phyloP scores from a whole-genome alignment of 352 stramenopile species.

The Globisporangium lucens region DNA sequence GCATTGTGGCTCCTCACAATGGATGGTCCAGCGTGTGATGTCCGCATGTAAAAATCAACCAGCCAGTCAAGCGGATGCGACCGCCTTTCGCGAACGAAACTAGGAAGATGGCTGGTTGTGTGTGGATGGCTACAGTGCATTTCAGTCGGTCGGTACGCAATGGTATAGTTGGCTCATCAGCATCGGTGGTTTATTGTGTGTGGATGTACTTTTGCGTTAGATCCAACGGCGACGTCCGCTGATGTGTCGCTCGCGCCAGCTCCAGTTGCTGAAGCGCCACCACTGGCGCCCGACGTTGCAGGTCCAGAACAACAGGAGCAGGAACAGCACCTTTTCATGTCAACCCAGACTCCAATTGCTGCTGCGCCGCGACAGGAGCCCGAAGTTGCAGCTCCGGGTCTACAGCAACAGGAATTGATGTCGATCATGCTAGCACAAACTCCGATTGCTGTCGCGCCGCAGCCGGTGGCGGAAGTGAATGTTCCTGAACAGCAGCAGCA shows the following conservation, averaged over 20 bases:
- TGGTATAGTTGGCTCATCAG: background rate
- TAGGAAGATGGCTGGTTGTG: background rate
- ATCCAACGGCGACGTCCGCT: background rate
- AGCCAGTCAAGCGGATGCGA: background rate
- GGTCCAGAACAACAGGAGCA: background rate
- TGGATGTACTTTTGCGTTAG: background rate
- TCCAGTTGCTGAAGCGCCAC: background rate
- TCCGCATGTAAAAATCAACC: background rate
- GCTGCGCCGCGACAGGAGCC: background rate
- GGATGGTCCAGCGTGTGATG: background rate
- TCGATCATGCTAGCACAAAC: background rate
- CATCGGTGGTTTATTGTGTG: background rate
- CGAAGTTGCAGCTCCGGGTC: background rate
- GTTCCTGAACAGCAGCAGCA: background rate
- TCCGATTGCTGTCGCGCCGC: background rate
- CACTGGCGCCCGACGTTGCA: background rate
- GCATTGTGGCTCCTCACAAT: background rate
- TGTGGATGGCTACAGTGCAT: background rate
- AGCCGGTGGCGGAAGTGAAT: background rate
- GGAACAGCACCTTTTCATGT: background rate
- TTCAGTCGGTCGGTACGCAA: background rate
- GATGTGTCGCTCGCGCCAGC: conserved; percentile 1
- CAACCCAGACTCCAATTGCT: no score
- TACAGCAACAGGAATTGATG: background rate
- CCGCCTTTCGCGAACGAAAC: background rate